Evolutionary conservation across 805 yeast genomes (phyloP).

Genomic region (Candida gorgasii): DNA sequence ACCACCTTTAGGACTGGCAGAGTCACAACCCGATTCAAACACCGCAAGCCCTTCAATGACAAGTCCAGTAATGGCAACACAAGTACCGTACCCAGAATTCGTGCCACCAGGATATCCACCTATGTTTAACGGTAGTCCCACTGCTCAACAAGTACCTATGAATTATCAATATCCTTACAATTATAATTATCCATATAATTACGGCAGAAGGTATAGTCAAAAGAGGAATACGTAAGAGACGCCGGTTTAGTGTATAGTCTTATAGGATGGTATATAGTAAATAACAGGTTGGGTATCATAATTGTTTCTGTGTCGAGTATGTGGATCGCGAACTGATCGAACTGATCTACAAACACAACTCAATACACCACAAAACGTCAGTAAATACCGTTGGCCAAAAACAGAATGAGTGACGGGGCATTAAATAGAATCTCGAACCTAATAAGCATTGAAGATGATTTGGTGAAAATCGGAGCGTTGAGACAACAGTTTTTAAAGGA

Average conservation of each 20-base stretch:
- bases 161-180: constrained; percentile 6
- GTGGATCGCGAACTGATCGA: too few species aligned
- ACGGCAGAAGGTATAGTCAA: constrained; percentile 17
- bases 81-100: constrained; percentile 7
- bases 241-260: too few species aligned
- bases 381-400: too few species aligned
- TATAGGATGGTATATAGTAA: neutral
- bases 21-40: neutral
- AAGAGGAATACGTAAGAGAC: constrained; percentile 9
- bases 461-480: constrained; percentile 52
- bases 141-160: constrained; percentile 4
- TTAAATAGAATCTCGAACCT: constrained; percentile 40
- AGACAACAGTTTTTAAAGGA: constrained; percentile 64
- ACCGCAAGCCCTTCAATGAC: constrained; percentile 2
- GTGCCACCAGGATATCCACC: constrained; percentile 32
- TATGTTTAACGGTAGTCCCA: constrained; percentile 21
- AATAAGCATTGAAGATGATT: constrained; percentile 50
- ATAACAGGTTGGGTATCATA: neutral
- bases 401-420: constrained; percentile 47
- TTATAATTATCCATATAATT: constrained; percentile 6
- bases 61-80: constrained; percentile 1
- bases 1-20: constrained; percentile 4
- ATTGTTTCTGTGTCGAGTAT: too few species aligned
- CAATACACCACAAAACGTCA: neutral
- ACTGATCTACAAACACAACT: neutral